A percentile compares a stretch with the other conserved stretches of the same genome.
Conservation (phyloP, 768 basidiomycete species). For the Boletus sp. region DNA sequence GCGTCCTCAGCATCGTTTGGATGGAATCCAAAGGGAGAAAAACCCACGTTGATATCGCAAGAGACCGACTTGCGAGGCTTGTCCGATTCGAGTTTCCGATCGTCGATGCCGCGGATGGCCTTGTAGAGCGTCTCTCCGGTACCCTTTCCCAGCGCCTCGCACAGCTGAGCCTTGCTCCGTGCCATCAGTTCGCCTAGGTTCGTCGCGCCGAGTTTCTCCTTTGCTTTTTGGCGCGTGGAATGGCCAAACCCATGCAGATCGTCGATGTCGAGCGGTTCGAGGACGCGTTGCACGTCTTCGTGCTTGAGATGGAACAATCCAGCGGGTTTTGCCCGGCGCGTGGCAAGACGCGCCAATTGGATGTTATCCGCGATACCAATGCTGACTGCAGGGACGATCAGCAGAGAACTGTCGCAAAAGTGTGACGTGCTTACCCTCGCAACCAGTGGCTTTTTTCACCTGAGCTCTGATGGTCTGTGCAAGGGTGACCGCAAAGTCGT, state of each 20-base stretch:
- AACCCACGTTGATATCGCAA: conserved; percentile 89
- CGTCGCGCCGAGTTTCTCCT: conserved; percentile 72
- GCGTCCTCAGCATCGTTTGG: not conserved
- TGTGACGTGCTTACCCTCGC: conserved; percentile 57
- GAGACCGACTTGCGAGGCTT: conserved; percentile 89
- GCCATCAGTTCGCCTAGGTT: conserved; percentile 66
- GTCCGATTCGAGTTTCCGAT: conserved; percentile 74
- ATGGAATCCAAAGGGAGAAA: not conserved
- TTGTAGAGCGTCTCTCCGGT: conserved; percentile 87
- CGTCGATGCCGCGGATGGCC: conserved; percentile 81
- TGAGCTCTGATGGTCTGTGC: conserved; percentile 80
- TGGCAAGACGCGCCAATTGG: conserved; percentile 89
- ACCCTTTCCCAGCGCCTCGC: conserved; percentile 71
- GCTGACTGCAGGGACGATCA: conserved; percentile 56
- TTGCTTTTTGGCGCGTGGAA: conserved; percentile 72
- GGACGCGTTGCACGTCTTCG: conserved; percentile 49
- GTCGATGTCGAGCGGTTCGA: conserved; percentile 70
- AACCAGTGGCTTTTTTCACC: conserved; percentile 75
- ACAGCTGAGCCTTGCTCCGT: conserved; percentile 63
- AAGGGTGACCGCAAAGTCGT: conserved; percentile 70
- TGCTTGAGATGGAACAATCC: conserved; percentile 73
- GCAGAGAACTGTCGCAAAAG: not conserved
- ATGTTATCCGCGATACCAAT: conserved; percentile 93
- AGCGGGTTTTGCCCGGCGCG: conserved; percentile 88
- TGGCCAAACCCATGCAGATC: conserved; percentile 88